A percentile compares a stretch with the other conserved stretches of the same genome.
Conservation (phyloP, 1,139 yeast species). For the Sugiyamaella novakii region DNA sequence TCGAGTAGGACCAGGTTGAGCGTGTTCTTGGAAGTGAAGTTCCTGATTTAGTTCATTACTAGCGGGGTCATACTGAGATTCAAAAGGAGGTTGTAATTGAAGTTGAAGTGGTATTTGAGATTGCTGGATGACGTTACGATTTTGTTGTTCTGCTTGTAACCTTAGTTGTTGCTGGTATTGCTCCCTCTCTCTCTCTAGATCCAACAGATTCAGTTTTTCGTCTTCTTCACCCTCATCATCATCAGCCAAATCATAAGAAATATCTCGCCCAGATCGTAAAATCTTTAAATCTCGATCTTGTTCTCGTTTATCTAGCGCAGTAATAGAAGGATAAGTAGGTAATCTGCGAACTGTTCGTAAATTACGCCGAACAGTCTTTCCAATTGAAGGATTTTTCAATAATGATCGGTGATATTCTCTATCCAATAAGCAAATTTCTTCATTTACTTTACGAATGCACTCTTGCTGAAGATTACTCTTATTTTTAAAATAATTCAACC, state of each 20-base stretch:
- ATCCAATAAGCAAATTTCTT: constrained; percentile 31
- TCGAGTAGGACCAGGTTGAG: constrained; percentile 9
- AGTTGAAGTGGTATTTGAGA: constrained; percentile 17
- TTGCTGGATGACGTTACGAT: constrained; percentile 7
- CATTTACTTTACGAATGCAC: constrained; percentile 28
- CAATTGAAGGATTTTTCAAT: constrained; percentile 15
- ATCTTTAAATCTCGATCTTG: constrained; percentile 28
- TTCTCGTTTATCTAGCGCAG: constrained; percentile 25
- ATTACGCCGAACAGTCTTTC: constrained; percentile 23
- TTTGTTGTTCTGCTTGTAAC: not conserved
- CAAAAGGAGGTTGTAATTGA: constrained; percentile 15
- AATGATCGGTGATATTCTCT: constrained; percentile 30
- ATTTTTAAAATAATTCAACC: constrained; percentile 37
- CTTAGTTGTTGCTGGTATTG: not conserved
- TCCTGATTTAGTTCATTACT: constrained; percentile 1
- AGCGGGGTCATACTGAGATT: constrained; percentile 1
- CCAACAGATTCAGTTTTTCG: constrained; percentile 5
- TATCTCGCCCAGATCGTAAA: constrained; percentile 24
- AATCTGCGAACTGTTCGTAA: constrained; percentile 24
- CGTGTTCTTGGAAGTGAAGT: not conserved
- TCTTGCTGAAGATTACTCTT: constrained; percentile 32
- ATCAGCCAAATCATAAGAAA: constrained; percentile 7
- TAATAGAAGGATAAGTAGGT: constrained; percentile 22
- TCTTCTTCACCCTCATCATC: constrained; percentile 20
- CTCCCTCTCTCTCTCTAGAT: constrained; percentile 4